Conservation (phyloP, 129 eudicot genomes). For the Calendula officinalis region DNA sequence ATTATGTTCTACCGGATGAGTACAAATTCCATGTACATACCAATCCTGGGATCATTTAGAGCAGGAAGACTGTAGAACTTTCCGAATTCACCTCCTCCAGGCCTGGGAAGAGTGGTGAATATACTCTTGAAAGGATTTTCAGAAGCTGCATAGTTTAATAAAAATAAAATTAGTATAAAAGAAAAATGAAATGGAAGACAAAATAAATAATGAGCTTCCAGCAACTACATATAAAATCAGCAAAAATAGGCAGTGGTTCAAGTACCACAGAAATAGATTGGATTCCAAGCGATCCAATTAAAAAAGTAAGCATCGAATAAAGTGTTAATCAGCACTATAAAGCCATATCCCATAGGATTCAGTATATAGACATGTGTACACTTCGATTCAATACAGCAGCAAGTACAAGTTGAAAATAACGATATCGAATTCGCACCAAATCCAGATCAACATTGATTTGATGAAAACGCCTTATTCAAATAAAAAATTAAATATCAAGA, state of each 20-base stretch:
- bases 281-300: slow-evolving; percentile 14
- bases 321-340: slow-evolving; percentile 14
- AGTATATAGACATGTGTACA: not conserved
- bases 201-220: slow-evolving; percentile 1
- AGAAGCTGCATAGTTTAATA: slow-evolving; percentile 52
- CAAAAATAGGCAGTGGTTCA: not conserved
- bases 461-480: not conserved
- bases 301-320: slow-evolving; percentile 15
- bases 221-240: slow-evolving; percentile 1
- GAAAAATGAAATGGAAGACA: not conserved
- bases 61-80: slow-evolving; percentile 97
- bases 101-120: slow-evolving; percentile 83
- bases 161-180: slow-evolving; percentile 6
- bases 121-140: slow-evolving; percentile 83
- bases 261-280: not conserved
- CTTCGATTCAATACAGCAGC: slow-evolving; percentile 1
- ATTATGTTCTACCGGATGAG: not conserved
- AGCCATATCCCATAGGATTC: slow-evolving; percentile 15
- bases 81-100: slow-evolving; percentile 98
- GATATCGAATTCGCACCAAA: slow-evolving; percentile 8
- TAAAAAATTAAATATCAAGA: not conserved
- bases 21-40: slow-evolving; percentile 35
- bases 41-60: slow-evolving; percentile 92
- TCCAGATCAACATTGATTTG: not conserved
- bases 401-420: not conserved